Evolutionary conservation across 2,329 filamentous ascomycete species (phyloP).

Genomic region (Scortechinia acanthostroma): DNA sequence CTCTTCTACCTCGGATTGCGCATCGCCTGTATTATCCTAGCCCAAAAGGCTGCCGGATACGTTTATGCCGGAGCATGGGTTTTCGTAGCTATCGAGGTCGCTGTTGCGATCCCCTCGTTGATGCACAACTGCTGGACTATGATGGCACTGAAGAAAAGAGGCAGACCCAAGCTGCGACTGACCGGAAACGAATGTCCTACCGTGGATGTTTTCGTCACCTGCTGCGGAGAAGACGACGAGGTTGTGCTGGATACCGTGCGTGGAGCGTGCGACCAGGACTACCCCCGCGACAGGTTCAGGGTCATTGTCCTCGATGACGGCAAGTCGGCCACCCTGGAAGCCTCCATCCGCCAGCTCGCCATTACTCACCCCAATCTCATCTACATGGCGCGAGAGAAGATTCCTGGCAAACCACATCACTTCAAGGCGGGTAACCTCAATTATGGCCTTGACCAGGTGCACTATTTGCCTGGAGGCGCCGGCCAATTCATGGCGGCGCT

Average conservation of each 20-base stretch:
- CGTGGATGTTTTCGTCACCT: slow-evolving; percentile 48
- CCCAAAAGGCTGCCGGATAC: slow-evolving; percentile 29
- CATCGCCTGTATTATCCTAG: slow-evolving; percentile 40
- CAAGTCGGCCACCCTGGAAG: slow-evolving; percentile 28
- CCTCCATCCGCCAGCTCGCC: slow-evolving; percentile 18
- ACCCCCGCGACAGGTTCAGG: slow-evolving; percentile 40
- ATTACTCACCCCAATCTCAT: slow-evolving; percentile 36
- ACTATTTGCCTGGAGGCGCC: slow-evolving; percentile 42
- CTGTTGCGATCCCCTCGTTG: slow-evolving; percentile 41
- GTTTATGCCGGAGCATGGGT: slow-evolving; percentile 44
- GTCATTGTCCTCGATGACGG: slow-evolving; percentile 50
- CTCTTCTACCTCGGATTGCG: slow-evolving; percentile 40
- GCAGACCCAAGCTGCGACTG: slow-evolving; percentile 43
- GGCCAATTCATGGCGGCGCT: slow-evolving; percentile 52
- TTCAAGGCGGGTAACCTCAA: slow-evolving; percentile 63
- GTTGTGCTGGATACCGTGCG: slow-evolving; percentile 47
- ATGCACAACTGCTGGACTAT: slow-evolving; percentile 52
- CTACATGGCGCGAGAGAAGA: slow-evolving; percentile 42
- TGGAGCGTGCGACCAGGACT: slow-evolving; percentile 45
- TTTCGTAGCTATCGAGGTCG: slow-evolving; percentile 45
- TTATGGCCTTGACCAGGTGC: slow-evolving; percentile 42
- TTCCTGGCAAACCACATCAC: slow-evolving; percentile 38
- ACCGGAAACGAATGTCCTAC: slow-evolving; percentile 37
- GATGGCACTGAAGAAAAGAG: slow-evolving; percentile 44
- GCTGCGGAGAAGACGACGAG: slow-evolving; percentile 47